Conservation (phyloP, 345 rosid genomes). For the Melaleuca alternifolia region DNA sequence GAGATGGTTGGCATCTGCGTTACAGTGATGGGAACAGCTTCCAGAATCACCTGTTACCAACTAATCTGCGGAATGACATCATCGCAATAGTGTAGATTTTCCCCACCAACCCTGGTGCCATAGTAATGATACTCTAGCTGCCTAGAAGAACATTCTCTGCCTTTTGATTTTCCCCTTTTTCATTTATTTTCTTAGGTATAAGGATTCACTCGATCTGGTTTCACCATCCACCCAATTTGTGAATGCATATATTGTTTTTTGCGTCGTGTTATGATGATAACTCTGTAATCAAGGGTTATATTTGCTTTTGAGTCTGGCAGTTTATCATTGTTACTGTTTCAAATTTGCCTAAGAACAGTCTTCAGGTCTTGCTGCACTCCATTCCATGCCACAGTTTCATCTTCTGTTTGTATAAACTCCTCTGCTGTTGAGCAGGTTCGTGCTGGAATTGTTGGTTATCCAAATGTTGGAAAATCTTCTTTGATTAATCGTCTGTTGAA, state of each 20-base stretch:
- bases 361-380: not conserved
- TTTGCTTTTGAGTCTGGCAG: not conserved
- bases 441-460: conserved; percentile 95
- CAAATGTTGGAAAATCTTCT: conserved; percentile 97
- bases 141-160: not conserved
- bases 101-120: not conserved
- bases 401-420: not conserved
- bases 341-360: not conserved
- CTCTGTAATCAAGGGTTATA: not conserved
- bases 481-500: conserved; percentile 83
- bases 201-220: not conserved
- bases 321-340: not conserved
- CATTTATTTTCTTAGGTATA: not conserved
- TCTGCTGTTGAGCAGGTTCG: conserved; percentile 43
- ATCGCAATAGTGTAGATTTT: not conserved
- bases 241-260: not conserved
- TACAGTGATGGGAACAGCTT: not conserved
- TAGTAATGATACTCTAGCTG: not conserved
- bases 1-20: not conserved
- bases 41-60: not conserved
- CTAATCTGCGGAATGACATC: not conserved
- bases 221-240: not conserved
- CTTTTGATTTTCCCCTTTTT: not conserved
- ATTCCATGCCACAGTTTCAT: not conserved
- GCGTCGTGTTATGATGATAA: not conserved